Evolutionary conservation across 345 rosid genomes (phyloP).

Genomic region (Citrus trifoliata): DNA sequence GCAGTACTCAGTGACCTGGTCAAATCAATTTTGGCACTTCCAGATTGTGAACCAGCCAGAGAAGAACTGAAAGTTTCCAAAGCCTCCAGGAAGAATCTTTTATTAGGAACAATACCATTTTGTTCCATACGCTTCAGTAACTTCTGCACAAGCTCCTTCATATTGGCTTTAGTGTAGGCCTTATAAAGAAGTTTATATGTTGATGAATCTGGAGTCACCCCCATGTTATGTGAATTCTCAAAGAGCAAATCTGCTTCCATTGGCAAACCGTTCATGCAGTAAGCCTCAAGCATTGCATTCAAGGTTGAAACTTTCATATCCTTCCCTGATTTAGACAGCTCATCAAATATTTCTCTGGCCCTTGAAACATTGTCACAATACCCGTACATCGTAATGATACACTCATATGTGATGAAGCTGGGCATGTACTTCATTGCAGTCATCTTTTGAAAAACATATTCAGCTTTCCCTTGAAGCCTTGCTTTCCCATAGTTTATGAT

Average conservation of each 20-base stretch:
- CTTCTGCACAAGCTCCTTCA: conserved; percentile 65
- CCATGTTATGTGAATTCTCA: conserved; percentile 30
- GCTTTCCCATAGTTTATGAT: conserved; percentile 87
- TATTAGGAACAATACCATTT: conserved; percentile 78
- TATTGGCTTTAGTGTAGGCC: conserved; percentile 73
- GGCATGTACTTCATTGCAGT: conserved; percentile 65
- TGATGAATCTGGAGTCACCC: conserved; percentile 53
- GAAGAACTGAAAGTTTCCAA: conserved; percentile 56
- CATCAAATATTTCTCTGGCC: conserved; percentile 73
- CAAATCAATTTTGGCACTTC: conserved; percentile 12
- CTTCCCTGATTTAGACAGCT: conserved; percentile 47
- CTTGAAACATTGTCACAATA: conserved; percentile 60
- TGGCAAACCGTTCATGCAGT: conserved; percentile 68
- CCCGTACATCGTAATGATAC: conserved; percentile 80
- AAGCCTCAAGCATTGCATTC: conserved; percentile 81
- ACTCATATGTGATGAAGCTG: conserved; percentile 72
- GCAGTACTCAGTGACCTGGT: conserved; percentile 16
- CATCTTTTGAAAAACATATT: conserved; percentile 56
- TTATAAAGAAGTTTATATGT: conserved; percentile 85
- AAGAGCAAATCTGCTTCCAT: conserved; percentile 71
- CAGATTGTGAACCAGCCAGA: conserved; percentile 35
- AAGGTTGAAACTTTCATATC: conserved; percentile 63
- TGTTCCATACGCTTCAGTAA: conserved; percentile 67
- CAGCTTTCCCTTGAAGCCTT: conserved; percentile 69
- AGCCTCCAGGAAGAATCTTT: conserved; percentile 84